Percentiles rank a stretch among this genome's conserved stretches.
These are phyloP conservation scores for Fusarium sp. DNA, from an alignment of 2,329 filamentous ascomycete genomes.

Conservation along the genomic window DNA sequence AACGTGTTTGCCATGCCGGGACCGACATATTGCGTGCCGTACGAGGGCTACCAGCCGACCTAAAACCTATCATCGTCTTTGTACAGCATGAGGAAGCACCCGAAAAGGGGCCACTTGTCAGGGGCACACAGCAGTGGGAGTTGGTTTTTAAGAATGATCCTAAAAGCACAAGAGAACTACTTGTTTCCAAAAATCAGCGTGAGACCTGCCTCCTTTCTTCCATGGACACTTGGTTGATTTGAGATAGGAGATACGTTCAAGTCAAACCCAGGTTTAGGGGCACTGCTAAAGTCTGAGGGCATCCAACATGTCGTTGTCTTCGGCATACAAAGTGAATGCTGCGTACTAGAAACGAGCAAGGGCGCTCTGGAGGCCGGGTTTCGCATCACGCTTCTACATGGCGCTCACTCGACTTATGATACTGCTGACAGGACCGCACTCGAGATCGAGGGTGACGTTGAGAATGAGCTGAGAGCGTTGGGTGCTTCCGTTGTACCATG, in stretches of 20 bases:
- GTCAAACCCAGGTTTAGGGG: slow-evolving; percentile 12
- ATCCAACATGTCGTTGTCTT: slow-evolving; percentile 22
- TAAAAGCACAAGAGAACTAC: slow-evolving; percentile 1
- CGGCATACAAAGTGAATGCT: slow-evolving; percentile 32
- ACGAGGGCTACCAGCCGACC: not conserved
- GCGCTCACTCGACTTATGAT: slow-evolving; percentile 31
- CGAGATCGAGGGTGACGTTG: slow-evolving; percentile 13
- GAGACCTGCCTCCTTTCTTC: not conserved
- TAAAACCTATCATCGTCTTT: slow-evolving; percentile 15
- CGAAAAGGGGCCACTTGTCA: slow-evolving; percentile 10
- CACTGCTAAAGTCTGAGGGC: slow-evolving; percentile 2
- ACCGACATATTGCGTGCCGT: slow-evolving; percentile 2
- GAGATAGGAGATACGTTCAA: slow-evolving; percentile 21
- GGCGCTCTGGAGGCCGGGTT: slow-evolving; percentile 29
- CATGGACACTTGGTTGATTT: not conserved
- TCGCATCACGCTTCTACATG: slow-evolving; percentile 16
- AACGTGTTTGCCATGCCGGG: slow-evolving; percentile 9
- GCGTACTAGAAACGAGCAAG: slow-evolving; percentile 25
- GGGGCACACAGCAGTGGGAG: slow-evolving; percentile 15
- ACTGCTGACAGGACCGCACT: not conserved
- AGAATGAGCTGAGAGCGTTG: slow-evolving; percentile 3
- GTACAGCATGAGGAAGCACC: slow-evolving; percentile 29
- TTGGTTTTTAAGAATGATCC: slow-evolving; percentile 9
- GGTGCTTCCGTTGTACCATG: slow-evolving; percentile 8
- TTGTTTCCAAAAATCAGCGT: slow-evolving; percentile 19